A percentile compares a stretch with the other conserved stretches of the same genome.
These are phyloP conservation scores for Gentiana macrophylla DNA, from an alignment of 257 asterid species.

Conservation along the genomic window DNA sequence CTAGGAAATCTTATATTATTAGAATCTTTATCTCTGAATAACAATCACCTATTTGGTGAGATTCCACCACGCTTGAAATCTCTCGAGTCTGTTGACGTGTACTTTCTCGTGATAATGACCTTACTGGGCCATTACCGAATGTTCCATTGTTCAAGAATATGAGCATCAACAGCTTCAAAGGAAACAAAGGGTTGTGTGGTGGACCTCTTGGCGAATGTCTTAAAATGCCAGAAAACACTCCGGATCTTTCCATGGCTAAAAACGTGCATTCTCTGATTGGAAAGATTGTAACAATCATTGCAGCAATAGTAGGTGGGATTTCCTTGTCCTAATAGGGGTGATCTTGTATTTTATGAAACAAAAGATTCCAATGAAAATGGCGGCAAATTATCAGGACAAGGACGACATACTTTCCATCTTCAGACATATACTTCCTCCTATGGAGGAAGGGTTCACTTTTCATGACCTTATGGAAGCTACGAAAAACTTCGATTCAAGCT, in stretches of 20 bases:
- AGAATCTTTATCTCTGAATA: constrained; percentile 57
- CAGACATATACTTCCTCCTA: constrained; percentile 74
- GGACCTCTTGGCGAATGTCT: constrained; percentile 64
- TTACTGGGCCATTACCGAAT: constrained; percentile 69
- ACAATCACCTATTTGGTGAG: constrained; percentile 66
- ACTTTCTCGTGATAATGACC: constrained; percentile 68
- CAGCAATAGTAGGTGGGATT: constrained; percentile 69
- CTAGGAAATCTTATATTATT: constrained; percentile 71
- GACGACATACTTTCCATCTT: constrained; percentile 18
- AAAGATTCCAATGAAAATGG: constrained; percentile 38
- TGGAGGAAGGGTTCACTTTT: constrained; percentile 81
- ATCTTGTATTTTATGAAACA: constrained; percentile 56
- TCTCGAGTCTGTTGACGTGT: constrained; percentile 77
- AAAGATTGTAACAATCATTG: constrained; percentile 50
- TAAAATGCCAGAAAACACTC: constrained; percentile 12
- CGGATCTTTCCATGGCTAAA: constrained; percentile 18
- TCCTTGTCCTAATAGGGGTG: constrained; percentile 61
- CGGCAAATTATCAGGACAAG: constrained; percentile 20
- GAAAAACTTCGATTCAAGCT: constrained; percentile 52
- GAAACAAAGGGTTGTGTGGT: constrained; percentile 81
- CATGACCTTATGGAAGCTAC: constrained; percentile 93
- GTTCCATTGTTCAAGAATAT: constrained; percentile 61
- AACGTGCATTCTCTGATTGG: constrained; percentile 32
- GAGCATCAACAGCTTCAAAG: constrained; percentile 62
- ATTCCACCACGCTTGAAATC: constrained; percentile 69